Evolutionary conservation across 768 basidiomycete species (phyloP).

Genomic region (Serendipita sp.): DNA sequence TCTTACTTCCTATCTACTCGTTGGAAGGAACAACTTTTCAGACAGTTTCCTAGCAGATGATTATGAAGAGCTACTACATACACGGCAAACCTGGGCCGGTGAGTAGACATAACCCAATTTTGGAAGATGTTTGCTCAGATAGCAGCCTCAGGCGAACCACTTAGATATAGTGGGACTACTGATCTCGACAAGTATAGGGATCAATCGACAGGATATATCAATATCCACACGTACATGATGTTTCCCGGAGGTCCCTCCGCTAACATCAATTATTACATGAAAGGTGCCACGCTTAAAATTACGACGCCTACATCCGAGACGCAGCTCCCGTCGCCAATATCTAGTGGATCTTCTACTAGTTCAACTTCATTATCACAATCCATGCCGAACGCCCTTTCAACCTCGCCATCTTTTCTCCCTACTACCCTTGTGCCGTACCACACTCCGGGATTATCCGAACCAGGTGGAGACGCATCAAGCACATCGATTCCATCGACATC

Average conservation of each 20-base stretch:
- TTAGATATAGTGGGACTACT: neutral
- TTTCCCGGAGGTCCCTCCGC: neutral
- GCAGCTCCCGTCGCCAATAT: neutral
- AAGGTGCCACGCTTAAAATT: neutral
- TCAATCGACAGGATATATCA: neutral
- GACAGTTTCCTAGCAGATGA: neutral
- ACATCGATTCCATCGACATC: no score
- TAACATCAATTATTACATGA: neutral
- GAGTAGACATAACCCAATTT: neutral
- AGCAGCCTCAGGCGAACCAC: neutral
- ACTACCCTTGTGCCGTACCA: no score
- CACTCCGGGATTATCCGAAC: no score
- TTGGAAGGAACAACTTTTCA: neutral
- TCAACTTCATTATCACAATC: no score
- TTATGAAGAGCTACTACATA: neutral
- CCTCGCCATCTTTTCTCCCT: no score
- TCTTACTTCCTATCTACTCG: neutral
- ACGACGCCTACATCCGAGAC: neutral
- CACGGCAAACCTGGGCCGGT: neutral
- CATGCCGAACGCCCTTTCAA: no score
- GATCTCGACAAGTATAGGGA: neutral
- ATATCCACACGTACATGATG: neutral
- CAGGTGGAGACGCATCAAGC: no score
- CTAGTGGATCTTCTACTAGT: no score
- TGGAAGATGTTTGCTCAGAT: neutral